phyloP scores from a whole-genome alignment of 345 rosid genomes.

The Anacardium occidentale region DNA sequence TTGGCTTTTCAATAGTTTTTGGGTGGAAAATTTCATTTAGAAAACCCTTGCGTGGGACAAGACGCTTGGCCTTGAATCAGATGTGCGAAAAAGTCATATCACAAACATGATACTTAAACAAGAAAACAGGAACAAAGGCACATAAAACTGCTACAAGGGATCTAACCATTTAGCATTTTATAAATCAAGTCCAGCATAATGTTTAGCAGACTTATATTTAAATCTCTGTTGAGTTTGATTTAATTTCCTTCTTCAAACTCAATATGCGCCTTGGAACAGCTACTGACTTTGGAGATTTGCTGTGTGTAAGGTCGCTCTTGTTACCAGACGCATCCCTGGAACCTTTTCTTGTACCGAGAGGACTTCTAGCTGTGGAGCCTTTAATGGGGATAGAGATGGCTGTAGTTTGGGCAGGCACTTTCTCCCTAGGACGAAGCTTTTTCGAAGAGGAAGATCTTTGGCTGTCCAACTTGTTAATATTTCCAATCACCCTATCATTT shows the following conservation, averaged over 20 bases:
- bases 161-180: too few species aligned
- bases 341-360: not conserved
- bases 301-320: not conserved
- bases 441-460: conserved; percentile 16
- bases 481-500: conserved; percentile 34
- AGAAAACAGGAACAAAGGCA: too few species aligned
- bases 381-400: not conserved
- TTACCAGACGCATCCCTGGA: not conserved
- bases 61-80: too few species aligned
- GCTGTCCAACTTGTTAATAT: conserved; percentile 8
- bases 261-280: not conserved
- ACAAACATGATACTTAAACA: too few species aligned
- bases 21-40: too few species aligned
- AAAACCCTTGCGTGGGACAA: too few species aligned
- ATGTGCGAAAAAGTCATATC: too few species aligned
- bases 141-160: too few species aligned
- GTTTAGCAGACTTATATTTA: not conserved
- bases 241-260: conserved; percentile 10
- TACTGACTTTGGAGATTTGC: not conserved
- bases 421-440: not conserved
- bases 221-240: not conserved
- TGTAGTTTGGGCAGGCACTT: conserved; percentile 1
- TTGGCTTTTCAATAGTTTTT: too few species aligned
- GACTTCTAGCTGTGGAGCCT: not conserved
- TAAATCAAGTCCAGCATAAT: too few species aligned